A percentile compares a stretch with the other conserved stretches of the same genome.
phyloP scores from a whole-genome alignment of 805 yeast species.

The Hanseniaspora clermontiae region DNA sequence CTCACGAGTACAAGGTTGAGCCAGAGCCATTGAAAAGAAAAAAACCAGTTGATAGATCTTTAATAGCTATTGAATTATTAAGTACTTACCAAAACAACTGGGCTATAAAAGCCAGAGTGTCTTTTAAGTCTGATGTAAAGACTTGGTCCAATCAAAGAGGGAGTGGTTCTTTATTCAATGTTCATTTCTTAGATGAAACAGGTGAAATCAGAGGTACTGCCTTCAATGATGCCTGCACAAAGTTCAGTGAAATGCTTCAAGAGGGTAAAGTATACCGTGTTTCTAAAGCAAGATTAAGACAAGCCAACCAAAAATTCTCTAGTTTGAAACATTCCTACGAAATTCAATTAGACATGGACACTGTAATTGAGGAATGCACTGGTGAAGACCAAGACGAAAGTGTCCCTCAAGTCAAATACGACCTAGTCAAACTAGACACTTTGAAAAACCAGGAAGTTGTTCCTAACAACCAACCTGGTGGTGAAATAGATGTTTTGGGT shows the following conservation, averaged over 20 bases:
- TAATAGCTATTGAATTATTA: conserved; percentile 69
- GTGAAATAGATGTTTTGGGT: conserved; percentile 77
- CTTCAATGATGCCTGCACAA: conserved; percentile 75
- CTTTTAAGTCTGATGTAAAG: conserved; percentile 74
- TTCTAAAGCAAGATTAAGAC: conserved; percentile 65
- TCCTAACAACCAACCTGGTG: conserved; percentile 33
- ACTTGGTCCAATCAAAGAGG: conserved; percentile 81
- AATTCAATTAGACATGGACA: conserved; percentile 65
- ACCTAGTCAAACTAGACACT: conserved; percentile 56
- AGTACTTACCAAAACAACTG: conserved; percentile 85
- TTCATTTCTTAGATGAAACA: conserved; percentile 81
- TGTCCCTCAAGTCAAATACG: conserved; percentile 70
- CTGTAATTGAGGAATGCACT: conserved; percentile 56
- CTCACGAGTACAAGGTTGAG: conserved; percentile 2
- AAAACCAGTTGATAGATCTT: conserved; percentile 28
- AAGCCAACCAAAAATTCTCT: conserved; percentile 77
- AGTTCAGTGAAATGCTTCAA: conserved; percentile 58
- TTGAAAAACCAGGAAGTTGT: conserved; percentile 46
- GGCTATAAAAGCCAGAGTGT: conserved; percentile 88
- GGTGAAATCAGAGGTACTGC: conserved; percentile 95
- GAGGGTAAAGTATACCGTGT: conserved; percentile 85
- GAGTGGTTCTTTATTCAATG: conserved; percentile 79
- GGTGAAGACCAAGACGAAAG: conserved; percentile 38
- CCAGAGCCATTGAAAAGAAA: conserved; percentile 14
- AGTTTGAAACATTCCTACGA: conserved; percentile 81